Percentiles rank a stretch among this genome's conserved stretches.
phyloP scores from a whole-genome alignment of 306 rosid genomes.

The Prunus salicina region DNA sequence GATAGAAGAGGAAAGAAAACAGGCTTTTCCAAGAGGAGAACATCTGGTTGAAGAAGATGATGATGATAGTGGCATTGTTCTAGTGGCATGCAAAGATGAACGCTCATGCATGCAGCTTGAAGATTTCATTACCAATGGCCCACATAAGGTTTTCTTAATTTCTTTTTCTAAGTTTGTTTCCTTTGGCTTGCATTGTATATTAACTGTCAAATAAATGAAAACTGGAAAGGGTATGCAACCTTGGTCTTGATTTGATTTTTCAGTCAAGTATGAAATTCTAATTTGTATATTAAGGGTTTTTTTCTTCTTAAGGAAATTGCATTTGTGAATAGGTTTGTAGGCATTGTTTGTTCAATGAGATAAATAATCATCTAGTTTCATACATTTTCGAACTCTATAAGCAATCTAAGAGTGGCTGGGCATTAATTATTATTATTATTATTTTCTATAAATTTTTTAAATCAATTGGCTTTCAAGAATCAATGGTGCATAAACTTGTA shows the following conservation, averaged over 20 bases:
- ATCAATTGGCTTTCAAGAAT: background rate
- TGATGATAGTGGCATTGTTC: conserved; percentile 58
- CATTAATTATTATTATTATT: background rate
- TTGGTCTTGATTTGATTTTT: background rate
- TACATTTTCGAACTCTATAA: background rate
- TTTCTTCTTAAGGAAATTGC: background rate
- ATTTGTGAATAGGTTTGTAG: background rate
- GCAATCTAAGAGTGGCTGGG: background rate
- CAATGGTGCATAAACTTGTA: background rate
- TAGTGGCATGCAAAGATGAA: conserved; percentile 97
- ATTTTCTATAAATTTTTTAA: no score
- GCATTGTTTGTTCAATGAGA: background rate
- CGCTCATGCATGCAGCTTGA: conserved; percentile 92
- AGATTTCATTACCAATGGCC: conserved; percentile 59
- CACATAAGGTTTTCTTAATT: conserved; percentile 53
- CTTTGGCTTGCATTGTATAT: background rate
- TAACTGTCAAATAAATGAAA: background rate
- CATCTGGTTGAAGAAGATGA: conserved; percentile 51
- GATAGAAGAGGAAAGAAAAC: conserved; percentile 76
- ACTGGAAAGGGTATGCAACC: background rate
- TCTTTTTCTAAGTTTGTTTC: conserved; percentile 6
- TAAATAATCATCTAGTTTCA: background rate
- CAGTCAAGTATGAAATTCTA: background rate
- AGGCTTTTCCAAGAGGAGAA: conserved; percentile 47
- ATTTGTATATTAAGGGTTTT: background rate